Evolutionary conservation across 2,329 filamentous ascomycete species (phyloP).

Genomic region (Bipolaris sorokiniana): DNA sequence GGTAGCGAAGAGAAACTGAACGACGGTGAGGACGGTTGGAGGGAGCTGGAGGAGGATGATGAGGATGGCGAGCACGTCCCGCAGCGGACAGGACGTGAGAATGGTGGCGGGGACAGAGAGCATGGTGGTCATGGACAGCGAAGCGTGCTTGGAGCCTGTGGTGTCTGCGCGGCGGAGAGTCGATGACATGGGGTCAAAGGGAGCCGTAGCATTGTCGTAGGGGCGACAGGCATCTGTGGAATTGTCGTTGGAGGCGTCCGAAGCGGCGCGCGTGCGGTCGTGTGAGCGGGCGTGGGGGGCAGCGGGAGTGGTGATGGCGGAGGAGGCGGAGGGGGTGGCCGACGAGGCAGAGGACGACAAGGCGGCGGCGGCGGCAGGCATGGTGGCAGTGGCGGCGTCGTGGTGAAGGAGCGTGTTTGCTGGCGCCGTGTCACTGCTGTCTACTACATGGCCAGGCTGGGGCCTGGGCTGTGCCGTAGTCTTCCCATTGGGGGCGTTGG

Average conservation of each 20-base stretch:
- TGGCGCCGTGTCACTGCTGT: slow-evolving; percentile 43
- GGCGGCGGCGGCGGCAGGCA: slow-evolving; percentile 2
- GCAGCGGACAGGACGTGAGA: slow-evolving; percentile 84
- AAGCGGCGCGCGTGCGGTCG: slow-evolving; percentile 50
- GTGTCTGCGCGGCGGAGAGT: slow-evolving; percentile 68
- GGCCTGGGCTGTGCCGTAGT: slow-evolving; percentile 48
- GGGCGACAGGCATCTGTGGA: slow-evolving; percentile 44
- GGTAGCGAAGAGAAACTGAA: slow-evolving; percentile 90
- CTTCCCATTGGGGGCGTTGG: slow-evolving; percentile 51
- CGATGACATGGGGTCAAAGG: slow-evolving; percentile 47
- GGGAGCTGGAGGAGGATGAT: slow-evolving; percentile 94
- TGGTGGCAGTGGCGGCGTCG: not conserved
- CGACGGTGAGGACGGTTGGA: slow-evolving; percentile 82
- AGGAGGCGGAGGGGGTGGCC: not conserved
- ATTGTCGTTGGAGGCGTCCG: slow-evolving; percentile 53
- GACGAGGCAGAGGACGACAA: not conserved
- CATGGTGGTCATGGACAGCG: slow-evolving; percentile 68
- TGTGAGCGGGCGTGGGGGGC: slow-evolving; percentile 15
- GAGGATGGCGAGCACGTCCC: slow-evolving; percentile 94
- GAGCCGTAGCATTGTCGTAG: slow-evolving; percentile 34
- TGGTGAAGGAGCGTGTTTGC: slow-evolving; percentile 28
- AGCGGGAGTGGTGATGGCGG: slow-evolving; percentile 19
- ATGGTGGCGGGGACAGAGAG: slow-evolving; percentile 84
- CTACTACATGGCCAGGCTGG: slow-evolving; percentile 48
- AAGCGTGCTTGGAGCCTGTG: slow-evolving; percentile 68